A percentile compares a stretch with the other conserved stretches of the same genome.
Conservation (phyloP, 306 rosid species). For the Fragaria nilgerrensis region DNA sequence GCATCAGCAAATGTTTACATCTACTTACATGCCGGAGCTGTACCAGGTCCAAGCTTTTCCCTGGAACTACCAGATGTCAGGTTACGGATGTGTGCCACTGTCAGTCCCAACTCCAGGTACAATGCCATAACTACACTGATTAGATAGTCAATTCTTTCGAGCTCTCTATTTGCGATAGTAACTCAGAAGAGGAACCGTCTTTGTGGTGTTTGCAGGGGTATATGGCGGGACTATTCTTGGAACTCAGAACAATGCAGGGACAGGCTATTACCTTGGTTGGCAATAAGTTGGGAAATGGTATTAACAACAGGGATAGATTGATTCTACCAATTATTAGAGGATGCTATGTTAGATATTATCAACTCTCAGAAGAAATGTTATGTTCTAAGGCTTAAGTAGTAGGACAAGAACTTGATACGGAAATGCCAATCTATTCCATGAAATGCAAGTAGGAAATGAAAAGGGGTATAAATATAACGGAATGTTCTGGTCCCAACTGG, state of each 20-base stretch:
- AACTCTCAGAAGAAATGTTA: not conserved
- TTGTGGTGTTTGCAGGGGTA: not conserved
- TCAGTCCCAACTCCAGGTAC: constrained; percentile 26
- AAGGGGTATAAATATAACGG: not conserved
- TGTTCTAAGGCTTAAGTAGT: not conserved
- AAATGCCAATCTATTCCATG: not conserved
- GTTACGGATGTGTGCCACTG: constrained; percentile 9
- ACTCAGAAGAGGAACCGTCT: not conserved
- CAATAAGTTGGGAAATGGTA: not conserved
- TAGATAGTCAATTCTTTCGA: not conserved
- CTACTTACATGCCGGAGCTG: constrained; percentile 26
- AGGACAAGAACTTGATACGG: not conserved
- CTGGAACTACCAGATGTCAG: constrained; percentile 24
- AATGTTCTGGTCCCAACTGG: not conserved
- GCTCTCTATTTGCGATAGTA: not conserved
- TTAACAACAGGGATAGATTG: not conserved
- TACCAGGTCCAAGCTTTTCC: not conserved
- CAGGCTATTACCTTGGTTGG: constrained; percentile 9
- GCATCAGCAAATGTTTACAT: constrained; percentile 3
- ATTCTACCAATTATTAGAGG: not conserved
- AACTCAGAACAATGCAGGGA: constrained; percentile 6
- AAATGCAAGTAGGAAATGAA: not conserved
- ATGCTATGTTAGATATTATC: not conserved
- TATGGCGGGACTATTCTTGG: not conserved
- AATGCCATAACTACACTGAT: not conserved